Conservation (phyloP, 192 early-diverging fungal genomes). For the Gamsiella multidivaricata region DNA sequence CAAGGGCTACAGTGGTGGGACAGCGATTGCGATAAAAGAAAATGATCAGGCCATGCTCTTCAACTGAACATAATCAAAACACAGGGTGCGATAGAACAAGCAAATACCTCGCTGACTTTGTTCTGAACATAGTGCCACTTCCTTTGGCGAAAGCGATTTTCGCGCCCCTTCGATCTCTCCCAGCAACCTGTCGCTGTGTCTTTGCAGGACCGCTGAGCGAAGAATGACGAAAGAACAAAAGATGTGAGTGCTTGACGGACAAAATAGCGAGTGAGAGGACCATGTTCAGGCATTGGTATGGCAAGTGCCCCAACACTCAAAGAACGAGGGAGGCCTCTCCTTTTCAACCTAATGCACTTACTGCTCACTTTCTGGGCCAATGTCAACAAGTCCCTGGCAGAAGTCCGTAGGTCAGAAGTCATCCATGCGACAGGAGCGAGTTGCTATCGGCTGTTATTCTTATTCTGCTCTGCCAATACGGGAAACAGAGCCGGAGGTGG, state of each 20-base stretch:
- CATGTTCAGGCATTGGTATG: too few species aligned
- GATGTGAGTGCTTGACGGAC: not conserved
- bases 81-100: not conserved
- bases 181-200: conserved; percentile 29
- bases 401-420: conserved; percentile 42
- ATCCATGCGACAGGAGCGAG: conserved; percentile 15
- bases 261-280: not conserved
- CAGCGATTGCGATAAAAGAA: not conserved
- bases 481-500: not conserved
- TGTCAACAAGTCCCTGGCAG: conserved; percentile 46
- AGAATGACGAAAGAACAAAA: not conserved
- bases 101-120: conserved; percentile 32
- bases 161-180: conserved; percentile 22
- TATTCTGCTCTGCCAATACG: not conserved
- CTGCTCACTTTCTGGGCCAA: conserved; percentile 52
- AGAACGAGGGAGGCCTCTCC: not conserved
- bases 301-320: too few species aligned
- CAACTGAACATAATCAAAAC: not conserved
- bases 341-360: conserved; percentile 17
- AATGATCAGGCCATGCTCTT: conserved; percentile 2
- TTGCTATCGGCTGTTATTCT: not conserved
- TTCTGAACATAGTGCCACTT: conserved; percentile 7
- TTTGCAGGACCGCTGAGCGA: conserved; percentile 25
- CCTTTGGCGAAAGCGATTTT: conserved; percentile 1
- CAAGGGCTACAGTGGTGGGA: not conserved